A percentile compares a stretch with the other conserved stretches of the same genome.
Conservation (phyloP, 176 grass and related monocot genomes). For the Neostapfia colusana region DNA sequence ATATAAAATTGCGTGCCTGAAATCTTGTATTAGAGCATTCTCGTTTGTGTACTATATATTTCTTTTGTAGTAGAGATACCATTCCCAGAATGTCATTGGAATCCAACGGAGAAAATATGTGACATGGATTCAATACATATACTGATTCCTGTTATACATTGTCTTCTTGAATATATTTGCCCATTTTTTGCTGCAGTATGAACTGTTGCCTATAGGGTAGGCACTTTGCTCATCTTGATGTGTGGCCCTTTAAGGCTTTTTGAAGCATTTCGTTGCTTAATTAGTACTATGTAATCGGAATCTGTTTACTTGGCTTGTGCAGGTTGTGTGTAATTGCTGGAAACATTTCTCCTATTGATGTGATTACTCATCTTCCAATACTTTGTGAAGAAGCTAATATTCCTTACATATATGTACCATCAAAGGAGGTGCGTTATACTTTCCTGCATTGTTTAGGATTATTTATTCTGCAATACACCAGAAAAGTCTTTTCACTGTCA, state of each 20-base stretch:
- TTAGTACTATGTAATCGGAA: background rate
- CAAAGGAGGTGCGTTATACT: slow-evolving; percentile 56
- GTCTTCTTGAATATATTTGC: background rate
- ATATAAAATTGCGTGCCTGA: no score
- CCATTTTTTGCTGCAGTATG: background rate
- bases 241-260: background rate
- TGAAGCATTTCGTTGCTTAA: slow-evolving; percentile 2
- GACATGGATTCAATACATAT: background rate
- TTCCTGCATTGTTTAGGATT: background rate
- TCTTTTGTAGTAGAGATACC: background rate
- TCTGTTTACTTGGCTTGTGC: background rate
- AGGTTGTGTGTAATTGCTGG: slow-evolving; percentile 93
- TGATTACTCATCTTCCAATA: slow-evolving; percentile 88
- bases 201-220: background rate
- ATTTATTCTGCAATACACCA: background rate
- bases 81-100: no score
- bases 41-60: no score
- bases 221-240: background rate
- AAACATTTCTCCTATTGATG: slow-evolving; percentile 95
- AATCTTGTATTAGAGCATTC: no score
- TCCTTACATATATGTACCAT: slow-evolving; percentile 80
- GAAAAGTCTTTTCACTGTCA: background rate
- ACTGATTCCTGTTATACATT: background rate
- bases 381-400: slow-evolving; percentile 80
- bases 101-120: no score